Evolutionary conservation across 2,329 filamentous ascomycete genomes (phyloP).

Genomic region (Trichoderma sp.): DNA sequence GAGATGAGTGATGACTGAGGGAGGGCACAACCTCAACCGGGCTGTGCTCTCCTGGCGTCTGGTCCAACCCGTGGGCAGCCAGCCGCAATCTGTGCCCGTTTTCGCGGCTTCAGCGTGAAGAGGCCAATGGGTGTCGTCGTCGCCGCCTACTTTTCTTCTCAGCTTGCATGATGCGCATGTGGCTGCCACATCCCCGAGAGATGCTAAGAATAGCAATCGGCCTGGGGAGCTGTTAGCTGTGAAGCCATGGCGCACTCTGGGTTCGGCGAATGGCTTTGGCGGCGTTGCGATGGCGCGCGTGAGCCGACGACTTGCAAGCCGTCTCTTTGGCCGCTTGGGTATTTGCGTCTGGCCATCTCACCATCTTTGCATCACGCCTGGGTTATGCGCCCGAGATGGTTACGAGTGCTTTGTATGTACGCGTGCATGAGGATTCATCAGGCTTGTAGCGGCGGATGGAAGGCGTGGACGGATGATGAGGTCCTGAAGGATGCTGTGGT

Average conservation of each 20-base stretch:
- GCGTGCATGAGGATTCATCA: background rate
- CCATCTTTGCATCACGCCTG: background rate
- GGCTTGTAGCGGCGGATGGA: background rate
- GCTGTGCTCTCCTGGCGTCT: background rate
- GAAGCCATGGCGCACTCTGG: background rate
- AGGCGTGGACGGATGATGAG: background rate
- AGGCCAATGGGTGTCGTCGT: background rate
- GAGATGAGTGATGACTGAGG: background rate
- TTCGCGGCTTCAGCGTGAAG: background rate
- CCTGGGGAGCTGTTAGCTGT: background rate
- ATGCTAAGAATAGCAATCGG: conserved; percentile 19
- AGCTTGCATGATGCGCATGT: conserved; percentile 24
- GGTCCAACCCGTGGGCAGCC: background rate
- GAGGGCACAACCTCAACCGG: background rate
- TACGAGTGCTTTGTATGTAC: too few relatives aligned
- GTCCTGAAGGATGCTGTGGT: background rate
- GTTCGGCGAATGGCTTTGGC: conserved; percentile 3
- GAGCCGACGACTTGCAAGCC: background rate
- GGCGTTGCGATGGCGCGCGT: conserved; percentile 9
- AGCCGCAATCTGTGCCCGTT: conserved; percentile 6
- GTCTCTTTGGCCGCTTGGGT: too few relatives aligned
- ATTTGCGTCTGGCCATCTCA: conserved; percentile 18
- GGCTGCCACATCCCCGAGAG: conserved; percentile 7
- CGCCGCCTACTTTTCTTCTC: background rate
- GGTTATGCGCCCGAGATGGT: background rate